Conservation (phyloP, 768 basidiomycete genomes). For the Mycena olivaceomarginata region DNA sequence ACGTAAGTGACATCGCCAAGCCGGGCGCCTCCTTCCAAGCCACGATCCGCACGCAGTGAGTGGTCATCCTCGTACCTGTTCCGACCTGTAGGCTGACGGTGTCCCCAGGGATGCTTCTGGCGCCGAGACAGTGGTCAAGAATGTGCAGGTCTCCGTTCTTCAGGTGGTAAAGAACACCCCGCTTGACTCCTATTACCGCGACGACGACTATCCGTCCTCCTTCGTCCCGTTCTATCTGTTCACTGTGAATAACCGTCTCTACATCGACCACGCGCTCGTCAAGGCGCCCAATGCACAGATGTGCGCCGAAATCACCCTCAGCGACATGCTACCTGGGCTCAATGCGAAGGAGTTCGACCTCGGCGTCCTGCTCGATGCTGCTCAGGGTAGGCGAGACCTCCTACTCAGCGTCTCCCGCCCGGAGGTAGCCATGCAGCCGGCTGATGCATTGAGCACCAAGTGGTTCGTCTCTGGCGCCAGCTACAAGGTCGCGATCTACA, state of each 20-base stretch:
- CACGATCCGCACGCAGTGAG: constrained; percentile 28
- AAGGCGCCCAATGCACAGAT: constrained; percentile 48
- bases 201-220: constrained; percentile 51
- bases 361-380: constrained; percentile 49
- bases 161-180: constrained; percentile 54
- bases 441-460: constrained; percentile 33
- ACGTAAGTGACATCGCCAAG: constrained; percentile 26
- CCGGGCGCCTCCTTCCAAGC: constrained; percentile 33
- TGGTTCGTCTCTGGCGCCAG: constrained; percentile 44
- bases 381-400: constrained; percentile 40
- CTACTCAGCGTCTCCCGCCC: constrained; percentile 40
- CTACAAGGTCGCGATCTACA: constrained; percentile 43
- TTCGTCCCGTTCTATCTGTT: constrained; percentile 64
- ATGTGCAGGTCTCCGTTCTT: constrained; percentile 45
- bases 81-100: constrained; percentile 14
- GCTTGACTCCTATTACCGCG: constrained; percentile 52
- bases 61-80: constrained; percentile 22
- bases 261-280: constrained; percentile 59
- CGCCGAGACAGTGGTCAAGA: constrained; percentile 31
- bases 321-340: constrained; percentile 22
- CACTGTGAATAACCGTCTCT: constrained; percentile 43
- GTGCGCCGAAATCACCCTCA: constrained; percentile 31
- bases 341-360: constrained; percentile 22
- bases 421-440: constrained; percentile 47
- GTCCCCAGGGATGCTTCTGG: constrained; percentile 29